Base-by-base conservation (phyloP, 495 filamentous ascomycete genomes). In the Xylaria scruposa region DNA sequence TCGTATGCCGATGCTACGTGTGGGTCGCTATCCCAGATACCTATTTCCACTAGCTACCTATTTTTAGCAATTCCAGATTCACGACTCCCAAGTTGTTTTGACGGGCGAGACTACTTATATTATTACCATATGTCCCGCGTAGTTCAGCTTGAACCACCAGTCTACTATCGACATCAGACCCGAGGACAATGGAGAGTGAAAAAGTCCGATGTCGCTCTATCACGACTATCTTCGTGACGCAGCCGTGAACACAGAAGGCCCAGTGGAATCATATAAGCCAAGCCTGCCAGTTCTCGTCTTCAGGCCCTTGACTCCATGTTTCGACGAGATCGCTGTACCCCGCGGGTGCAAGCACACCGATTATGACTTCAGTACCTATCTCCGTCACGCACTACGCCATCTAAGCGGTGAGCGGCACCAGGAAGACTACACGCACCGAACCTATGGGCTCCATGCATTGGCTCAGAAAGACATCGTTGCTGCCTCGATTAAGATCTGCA, bases 161-260 rank as follows among this genome's bases (percentile, higher is more conserved):
- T 26, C 0, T 26, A 53, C 10, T 12, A 10, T 29, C 29, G 17
- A 33, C 19, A 24, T 36, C 3, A n/a, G 36, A 42, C n/a, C 7
- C 2, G 38, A 24, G 36, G 36, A 61, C 2, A 29, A 44, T 63
- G 60, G 44, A 44, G 38, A 63, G 8, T 24, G 21, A 10, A 19
- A 44, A 21, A 44, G 60, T 63, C 21, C 60, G 38, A 63, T 63
- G 38, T 63, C 60, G 60, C 60, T 63, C 38, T 63, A 63, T 29
- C 60, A 63, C 17, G 60, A 63, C 60, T 44, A 63, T 63, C 38
- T 63, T 38, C 36, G 38, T 29, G 60, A 44, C 38, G 26, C 36
- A 10, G 38, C 60, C 60, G 10, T 29, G 9, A 42, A 40, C 1
- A 19, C 21, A 24, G 60, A 42, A 21, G 36, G 2, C 31, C 6